Conservation (phyloP, 2,329 filamentous ascomycete genomes). For the Trichoderma sp. region DNA sequence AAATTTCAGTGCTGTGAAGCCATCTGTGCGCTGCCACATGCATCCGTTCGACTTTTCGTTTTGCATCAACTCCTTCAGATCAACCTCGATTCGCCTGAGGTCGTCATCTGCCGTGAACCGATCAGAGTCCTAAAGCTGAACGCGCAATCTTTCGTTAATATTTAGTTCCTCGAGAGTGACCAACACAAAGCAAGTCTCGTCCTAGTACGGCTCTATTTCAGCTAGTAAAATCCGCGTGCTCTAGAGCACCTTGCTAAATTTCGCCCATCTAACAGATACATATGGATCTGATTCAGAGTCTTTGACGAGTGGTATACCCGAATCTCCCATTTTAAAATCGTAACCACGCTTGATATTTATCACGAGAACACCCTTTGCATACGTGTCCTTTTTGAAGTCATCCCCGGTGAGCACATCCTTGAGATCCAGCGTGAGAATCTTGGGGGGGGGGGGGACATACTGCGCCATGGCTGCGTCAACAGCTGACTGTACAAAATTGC, state of each 20-base stretch:
- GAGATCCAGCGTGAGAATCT: slow-evolving; percentile 68
- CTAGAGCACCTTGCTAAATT: slow-evolving; percentile 65
- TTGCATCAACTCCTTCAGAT: slow-evolving; percentile 63
- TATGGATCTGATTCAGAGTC: slow-evolving; percentile 66
- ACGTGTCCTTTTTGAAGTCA: slow-evolving; percentile 74
- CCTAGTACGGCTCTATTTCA: slow-evolving; percentile 67
- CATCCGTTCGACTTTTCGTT: slow-evolving; percentile 55
- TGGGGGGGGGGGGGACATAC: slow-evolving; percentile 74
- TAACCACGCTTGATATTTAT: slow-evolving; percentile 64
- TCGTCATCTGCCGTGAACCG: slow-evolving; percentile 70
- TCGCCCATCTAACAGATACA: slow-evolving; percentile 71
- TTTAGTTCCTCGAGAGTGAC: slow-evolving; percentile 70
- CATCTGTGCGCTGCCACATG: slow-evolving; percentile 61
- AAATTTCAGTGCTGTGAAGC: slow-evolving; percentile 61
- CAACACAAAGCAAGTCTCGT: slow-evolving; percentile 66
- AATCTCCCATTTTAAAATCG: slow-evolving; percentile 70
- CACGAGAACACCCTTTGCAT: slow-evolving; percentile 60
- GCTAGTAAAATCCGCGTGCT: slow-evolving; percentile 60
- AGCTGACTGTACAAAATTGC: slow-evolving; percentile 70
- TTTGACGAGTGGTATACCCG: slow-evolving; percentile 56
- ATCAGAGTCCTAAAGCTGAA: slow-evolving; percentile 76
- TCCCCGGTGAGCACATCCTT: slow-evolving; percentile 76
- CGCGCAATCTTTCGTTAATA: slow-evolving; percentile 63
- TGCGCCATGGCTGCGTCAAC: slow-evolving; percentile 71
- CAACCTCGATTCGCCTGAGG: slow-evolving; percentile 67